phyloP scores from a whole-genome alignment of 1,284 basidiomycete species.

The Mycena citricolor region DNA sequence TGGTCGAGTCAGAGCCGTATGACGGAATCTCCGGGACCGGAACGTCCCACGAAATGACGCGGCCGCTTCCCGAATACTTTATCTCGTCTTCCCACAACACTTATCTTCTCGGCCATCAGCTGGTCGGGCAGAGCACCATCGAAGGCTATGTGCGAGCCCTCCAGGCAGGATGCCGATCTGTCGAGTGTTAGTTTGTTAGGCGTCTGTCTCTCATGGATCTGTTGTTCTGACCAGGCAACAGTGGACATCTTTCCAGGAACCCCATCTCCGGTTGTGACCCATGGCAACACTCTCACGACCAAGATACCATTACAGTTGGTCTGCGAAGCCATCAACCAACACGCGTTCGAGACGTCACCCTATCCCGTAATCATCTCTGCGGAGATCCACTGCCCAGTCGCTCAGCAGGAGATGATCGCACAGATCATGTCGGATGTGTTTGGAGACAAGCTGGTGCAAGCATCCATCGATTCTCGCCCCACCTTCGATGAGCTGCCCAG shows the following conservation, averaged over 20 bases:
- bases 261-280: conserved; percentile 43
- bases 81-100: conserved; percentile 97
- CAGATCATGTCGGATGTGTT: conserved; percentile 79
- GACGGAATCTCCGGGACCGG: background rate
- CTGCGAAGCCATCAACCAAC: conserved; percentile 85
- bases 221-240: conserved; percentile 32
- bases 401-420: conserved; percentile 84
- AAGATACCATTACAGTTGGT: conserved; percentile 85
- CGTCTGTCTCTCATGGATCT: too few relatives aligned
- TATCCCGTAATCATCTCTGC: conserved; percentile 95
- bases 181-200: conserved; percentile 81
- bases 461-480: conserved; percentile 47
- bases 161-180: conserved; percentile 89
- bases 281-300: conserved; percentile 90
- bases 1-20: too few relatives aligned
- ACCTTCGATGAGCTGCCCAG: conserved; percentile 71
- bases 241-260: conserved; percentile 87
- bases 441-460: conserved; percentile 71
- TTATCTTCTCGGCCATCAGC: conserved; percentile 92
- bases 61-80: conserved; percentile 85
- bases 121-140: conserved; percentile 89
- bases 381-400: conserved; percentile 85
- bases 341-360: conserved; percentile 91
- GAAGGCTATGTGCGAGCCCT: conserved; percentile 85
- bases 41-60: conserved; percentile 57